Evolutionary conservation across 2,329 filamentous ascomycete species (phyloP).

Genomic region (Fusarium protoensiforme): DNA sequence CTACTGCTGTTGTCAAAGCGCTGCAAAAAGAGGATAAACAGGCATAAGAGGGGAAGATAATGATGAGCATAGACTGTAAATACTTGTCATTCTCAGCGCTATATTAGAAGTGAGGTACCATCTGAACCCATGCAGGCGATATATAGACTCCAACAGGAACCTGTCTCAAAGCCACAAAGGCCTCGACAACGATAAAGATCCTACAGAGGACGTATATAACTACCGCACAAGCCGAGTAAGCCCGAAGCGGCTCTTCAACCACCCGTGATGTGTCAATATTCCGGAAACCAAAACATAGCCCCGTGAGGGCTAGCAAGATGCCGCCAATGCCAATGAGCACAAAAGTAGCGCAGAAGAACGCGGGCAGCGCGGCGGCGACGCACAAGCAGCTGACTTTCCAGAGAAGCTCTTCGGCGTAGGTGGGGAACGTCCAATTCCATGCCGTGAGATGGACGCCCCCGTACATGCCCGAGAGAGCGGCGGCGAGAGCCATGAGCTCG

Average conservation of each 20-base stretch:
- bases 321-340: background rate
- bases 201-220: background rate
- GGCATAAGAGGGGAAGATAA: too few relatives aligned
- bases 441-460: background rate
- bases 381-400: constrained; percentile 1
- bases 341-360: background rate
- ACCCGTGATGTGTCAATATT: background rate
- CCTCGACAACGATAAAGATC: constrained; percentile 1
- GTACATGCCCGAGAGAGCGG: background rate
- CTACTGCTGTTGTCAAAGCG: constrained; percentile 15
- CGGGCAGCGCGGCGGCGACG: background rate
- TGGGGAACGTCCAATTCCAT: background rate
- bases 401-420: background rate
- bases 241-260: background rate
- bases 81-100: background rate
- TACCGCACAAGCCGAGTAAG: background rate
- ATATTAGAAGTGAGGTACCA: constrained; percentile 8
- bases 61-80: background rate
- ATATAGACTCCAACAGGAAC: constrained; percentile 5
- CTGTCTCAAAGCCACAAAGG: background rate
- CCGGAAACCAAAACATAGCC: background rate
- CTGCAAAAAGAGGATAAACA: background rate
- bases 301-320: background rate
- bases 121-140: constrained; percentile 6
- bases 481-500: background rate